Conservation (phyloP, 345 rosid species). For the Arabidopsis arenosa region DNA sequence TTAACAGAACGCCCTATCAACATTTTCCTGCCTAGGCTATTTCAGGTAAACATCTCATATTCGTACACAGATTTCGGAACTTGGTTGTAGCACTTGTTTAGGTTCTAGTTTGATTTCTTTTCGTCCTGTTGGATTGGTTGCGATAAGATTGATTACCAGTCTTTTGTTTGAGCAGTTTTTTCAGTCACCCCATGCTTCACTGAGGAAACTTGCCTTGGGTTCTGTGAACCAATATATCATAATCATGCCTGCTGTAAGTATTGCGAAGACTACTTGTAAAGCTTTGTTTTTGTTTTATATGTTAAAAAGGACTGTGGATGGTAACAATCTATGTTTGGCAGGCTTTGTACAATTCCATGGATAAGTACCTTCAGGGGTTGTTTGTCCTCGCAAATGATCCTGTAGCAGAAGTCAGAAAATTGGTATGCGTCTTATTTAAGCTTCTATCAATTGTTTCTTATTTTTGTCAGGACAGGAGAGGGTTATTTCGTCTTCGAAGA, state of each 20-base stretch:
- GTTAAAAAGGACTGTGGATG: slow-evolving; percentile 4
- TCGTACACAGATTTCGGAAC: slow-evolving; percentile 2
- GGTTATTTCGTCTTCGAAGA: neutral
- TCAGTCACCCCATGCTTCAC: slow-evolving; percentile 81
- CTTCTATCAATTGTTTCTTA: slow-evolving; percentile 20
- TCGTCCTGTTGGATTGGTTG: slow-evolving; percentile 23
- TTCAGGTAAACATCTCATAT: slow-evolving; percentile 59
- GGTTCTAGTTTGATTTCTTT: slow-evolving; percentile 29
- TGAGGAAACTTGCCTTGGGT: slow-evolving; percentile 86
- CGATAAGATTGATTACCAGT: slow-evolving; percentile 2
- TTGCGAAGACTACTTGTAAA: slow-evolving; percentile 19
- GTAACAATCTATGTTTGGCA: slow-evolving; percentile 42
- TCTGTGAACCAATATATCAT: slow-evolving; percentile 87
- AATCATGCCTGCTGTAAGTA: slow-evolving; percentile 96
- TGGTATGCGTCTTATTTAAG: slow-evolving; percentile 50
- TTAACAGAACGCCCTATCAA: slow-evolving; percentile 85
- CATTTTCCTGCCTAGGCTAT: slow-evolving; percentile 77
- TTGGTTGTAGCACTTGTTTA: neutral
- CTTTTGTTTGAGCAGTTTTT: slow-evolving; percentile 70
- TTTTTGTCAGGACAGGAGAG: slow-evolving; percentile 10
- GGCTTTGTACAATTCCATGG: slow-evolving; percentile 79
- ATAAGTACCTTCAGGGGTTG: slow-evolving; percentile 83
- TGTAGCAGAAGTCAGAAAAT: slow-evolving; percentile 80
- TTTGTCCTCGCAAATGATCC: slow-evolving; percentile 86
- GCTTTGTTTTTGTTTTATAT: neutral